phyloP scores from a whole-genome alignment of 768 basidiomycete species.

The Amanita rubescens region DNA sequence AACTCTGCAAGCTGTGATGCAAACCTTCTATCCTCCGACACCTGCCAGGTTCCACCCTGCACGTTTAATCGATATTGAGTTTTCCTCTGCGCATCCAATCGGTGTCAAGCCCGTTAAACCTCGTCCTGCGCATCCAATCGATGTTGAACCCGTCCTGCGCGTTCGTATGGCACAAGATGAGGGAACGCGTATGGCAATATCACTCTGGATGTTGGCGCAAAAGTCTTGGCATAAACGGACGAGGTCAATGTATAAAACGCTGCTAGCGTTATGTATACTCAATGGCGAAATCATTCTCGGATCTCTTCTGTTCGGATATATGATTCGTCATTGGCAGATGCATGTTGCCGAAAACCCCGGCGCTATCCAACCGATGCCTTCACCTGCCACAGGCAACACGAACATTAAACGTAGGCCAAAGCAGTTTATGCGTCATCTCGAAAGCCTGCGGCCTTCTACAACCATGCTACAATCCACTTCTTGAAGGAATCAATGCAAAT shows the following conservation, averaged over 20 bases:
- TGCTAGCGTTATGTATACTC: constrained; percentile 58
- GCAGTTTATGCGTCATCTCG: not conserved
- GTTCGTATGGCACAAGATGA: constrained; percentile 26
- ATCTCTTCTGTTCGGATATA: constrained; percentile 56
- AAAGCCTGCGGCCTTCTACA: not conserved
- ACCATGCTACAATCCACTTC: constrained; percentile 17
- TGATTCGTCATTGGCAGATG: constrained; percentile 58
- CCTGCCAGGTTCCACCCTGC: constrained; percentile 50
- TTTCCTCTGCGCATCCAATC: constrained; percentile 1
- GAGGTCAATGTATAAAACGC: constrained; percentile 49
- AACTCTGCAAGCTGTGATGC: constrained; percentile 44
- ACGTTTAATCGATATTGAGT: no score
- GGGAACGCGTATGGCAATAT: constrained; percentile 42
- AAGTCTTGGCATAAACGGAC: constrained; percentile 47
- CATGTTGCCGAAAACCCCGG: constrained; percentile 15
- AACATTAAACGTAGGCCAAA: not conserved
- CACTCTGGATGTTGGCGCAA: constrained; percentile 47
- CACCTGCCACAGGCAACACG: constrained; percentile 2
- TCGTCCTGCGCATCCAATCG: constrained; percentile 14
- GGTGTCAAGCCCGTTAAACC: not conserved
- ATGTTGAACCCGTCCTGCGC: not conserved
- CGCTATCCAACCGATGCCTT: constrained; percentile 1
- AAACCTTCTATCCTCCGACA: constrained; percentile 32
- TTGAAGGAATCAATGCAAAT: constrained; percentile 27
- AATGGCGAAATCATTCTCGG: constrained; percentile 80